Percentiles rank a stretch among this genome's conserved stretches.
Conservation (phyloP, 176 grass and related monocot species). For the Oryza nivara region DNA sequence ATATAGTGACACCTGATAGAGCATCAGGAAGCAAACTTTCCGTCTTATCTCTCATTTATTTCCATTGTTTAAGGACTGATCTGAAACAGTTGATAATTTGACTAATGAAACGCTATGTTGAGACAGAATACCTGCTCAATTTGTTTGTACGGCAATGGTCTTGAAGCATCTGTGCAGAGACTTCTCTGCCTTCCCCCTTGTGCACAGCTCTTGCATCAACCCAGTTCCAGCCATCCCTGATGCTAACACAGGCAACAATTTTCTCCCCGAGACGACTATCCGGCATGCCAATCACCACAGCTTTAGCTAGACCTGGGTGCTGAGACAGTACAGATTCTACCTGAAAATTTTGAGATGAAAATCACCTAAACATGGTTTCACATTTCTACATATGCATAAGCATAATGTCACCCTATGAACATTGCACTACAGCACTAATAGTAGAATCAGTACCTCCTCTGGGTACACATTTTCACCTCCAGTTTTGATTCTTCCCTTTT, state of each 20-base stretch:
- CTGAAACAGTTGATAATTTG: not conserved
- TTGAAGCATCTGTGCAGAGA: conserved; percentile 59
- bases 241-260: conserved; percentile 70
- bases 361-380: not conserved
- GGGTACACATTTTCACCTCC: conserved; percentile 96
- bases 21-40: not conserved
- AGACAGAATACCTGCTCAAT: conserved; percentile 65
- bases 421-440: not conserved
- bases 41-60: not conserved
- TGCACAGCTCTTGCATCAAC: conserved; percentile 35
- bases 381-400: not conserved
- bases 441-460: conserved; percentile 66
- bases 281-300: conserved; percentile 65
- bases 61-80: not conserved
- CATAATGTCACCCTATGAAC: conserved; percentile 2
- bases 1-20: not conserved
- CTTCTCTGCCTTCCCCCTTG: conserved; percentile 37
- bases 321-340: conserved; percentile 64
- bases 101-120: not conserved
- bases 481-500: conserved; percentile 78
- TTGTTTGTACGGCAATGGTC: conserved; percentile 59
- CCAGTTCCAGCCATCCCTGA: conserved; percentile 80
- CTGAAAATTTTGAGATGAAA: conserved; percentile 38
- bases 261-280: conserved; percentile 79
- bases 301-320: conserved; percentile 66